Percentiles rank a stretch among this genome's conserved stretches.
Conservation (phyloP, 2,329 filamentous ascomycete genomes). For the Epichloe coenophiala region DNA sequence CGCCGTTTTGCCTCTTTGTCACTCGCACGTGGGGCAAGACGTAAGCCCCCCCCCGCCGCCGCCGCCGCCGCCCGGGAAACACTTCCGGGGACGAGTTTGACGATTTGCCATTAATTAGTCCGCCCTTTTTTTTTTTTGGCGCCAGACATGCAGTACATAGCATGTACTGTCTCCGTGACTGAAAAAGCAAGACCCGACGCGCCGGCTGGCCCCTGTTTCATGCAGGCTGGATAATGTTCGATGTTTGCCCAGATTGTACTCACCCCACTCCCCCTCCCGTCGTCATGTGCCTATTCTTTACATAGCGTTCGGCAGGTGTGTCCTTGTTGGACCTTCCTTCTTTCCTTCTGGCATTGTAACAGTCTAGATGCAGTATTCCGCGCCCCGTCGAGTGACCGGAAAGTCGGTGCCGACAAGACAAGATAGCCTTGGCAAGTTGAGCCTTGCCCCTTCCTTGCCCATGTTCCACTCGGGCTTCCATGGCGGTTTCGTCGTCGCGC, state of each 20-base stretch:
- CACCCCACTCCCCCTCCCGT: neutral
- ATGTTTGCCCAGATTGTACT: neutral
- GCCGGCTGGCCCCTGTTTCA: slow-evolving; percentile 6
- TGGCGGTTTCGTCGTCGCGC: neutral
- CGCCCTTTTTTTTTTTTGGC: no score
- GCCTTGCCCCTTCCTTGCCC: neutral
- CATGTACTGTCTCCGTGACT: neutral
- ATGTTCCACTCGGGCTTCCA: neutral
- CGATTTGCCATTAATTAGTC: no score
- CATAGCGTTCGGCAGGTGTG: neutral
- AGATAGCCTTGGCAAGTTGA: no score
- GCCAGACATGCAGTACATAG: no score
- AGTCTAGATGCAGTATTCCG: neutral
- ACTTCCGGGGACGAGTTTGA: no score
- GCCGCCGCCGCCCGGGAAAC: no score
- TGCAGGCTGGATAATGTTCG: neutral
- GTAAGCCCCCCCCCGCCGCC: no score
- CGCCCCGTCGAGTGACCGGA: neutral
- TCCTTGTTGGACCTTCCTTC: neutral
- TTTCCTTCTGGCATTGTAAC: neutral
- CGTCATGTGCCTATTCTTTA: neutral
- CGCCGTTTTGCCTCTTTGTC: neutral
- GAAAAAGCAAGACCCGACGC: slow-evolving; percentile 4
- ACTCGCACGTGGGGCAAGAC: neutral
- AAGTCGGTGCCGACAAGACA: neutral